These are phyloP conservation scores for Calonectria pauciramosa DNA, from an alignment of 2,329 filamentous ascomycete genomes.

Conservation along the genomic window DNA sequence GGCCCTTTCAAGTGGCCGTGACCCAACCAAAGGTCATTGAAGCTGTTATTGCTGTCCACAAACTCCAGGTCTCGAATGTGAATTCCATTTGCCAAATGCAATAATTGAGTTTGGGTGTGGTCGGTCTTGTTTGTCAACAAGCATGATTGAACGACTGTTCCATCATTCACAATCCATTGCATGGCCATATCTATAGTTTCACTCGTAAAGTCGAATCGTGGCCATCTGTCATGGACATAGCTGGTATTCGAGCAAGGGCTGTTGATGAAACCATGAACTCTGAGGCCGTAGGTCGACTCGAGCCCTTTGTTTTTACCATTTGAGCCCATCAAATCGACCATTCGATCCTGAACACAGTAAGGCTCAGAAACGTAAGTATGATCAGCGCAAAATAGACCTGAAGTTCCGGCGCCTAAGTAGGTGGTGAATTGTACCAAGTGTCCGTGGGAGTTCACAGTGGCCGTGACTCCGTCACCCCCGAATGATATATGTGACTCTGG, in stretches of 20 bases:
- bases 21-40: background rate
- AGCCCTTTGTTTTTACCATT: too few relatives aligned
- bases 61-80: background rate
- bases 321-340: too few relatives aligned
- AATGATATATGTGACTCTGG: background rate
- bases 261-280: background rate
- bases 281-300: background rate
- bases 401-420: background rate
- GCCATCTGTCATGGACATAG: background rate
- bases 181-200: background rate
- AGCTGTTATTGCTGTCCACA: background rate
- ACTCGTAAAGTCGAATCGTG: background rate
- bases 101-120: background rate
- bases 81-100: background rate
- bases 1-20: background rate
- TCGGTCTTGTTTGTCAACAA: background rate
- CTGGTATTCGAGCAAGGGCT: background rate
- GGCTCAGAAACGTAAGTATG: background rate
- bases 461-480: background rate
- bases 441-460: background rate
- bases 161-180: background rate
- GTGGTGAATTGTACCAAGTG: background rate
- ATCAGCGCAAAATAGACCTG: background rate
- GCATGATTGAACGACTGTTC: background rate
- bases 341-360: background rate